phyloP scores from a whole-genome alignment of 1,139 yeast species.

The Lodderomyces jiufengensis region DNA sequence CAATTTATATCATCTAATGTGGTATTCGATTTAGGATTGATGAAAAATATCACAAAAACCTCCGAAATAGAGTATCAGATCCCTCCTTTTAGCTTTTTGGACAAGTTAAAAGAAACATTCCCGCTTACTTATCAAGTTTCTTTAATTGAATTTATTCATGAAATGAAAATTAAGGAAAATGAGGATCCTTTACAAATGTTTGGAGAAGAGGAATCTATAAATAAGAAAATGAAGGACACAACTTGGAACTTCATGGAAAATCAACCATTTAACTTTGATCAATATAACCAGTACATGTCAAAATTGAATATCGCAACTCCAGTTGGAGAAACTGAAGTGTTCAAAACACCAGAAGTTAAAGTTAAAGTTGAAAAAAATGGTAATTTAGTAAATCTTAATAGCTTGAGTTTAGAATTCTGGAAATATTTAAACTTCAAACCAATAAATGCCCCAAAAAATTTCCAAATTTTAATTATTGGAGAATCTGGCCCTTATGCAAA shows the following conservation, averaged over 20 bases:
- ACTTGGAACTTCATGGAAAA: conserved; percentile 1
- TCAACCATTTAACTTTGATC: conserved; percentile 16
- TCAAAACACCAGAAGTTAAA: conserved; percentile 25
- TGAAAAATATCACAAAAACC: conserved; percentile 13
- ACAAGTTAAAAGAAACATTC: conserved; percentile 22
- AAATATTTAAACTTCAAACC: conserved; percentile 56
- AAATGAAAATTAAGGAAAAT: conserved; percentile 17
- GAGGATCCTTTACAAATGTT: conserved; percentile 17
- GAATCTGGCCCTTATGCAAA: conserved; percentile 23
- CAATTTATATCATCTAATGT: conserved; percentile 32
- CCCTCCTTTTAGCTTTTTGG: conserved; percentile 7
- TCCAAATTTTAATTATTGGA: conserved; percentile 50
- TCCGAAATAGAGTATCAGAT: conserved; percentile 5
- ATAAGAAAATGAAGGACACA: background rate
- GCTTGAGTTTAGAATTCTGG: conserved; percentile 48
- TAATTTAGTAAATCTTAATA: conserved; percentile 33
- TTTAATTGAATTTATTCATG: conserved; percentile 31
- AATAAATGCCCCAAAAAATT: conserved; percentile 41
- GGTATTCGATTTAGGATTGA: conserved; percentile 37
- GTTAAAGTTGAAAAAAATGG: conserved; percentile 29
- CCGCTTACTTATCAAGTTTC: conserved; percentile 34
- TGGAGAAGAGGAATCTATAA: no score
- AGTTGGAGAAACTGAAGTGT: conserved; percentile 18
- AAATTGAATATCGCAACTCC: conserved; percentile 9
- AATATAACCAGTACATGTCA: conserved; percentile 19